Evolutionary conservation across 2,329 filamentous ascomycete genomes (phyloP).

Genomic region (Davidsoniella eucalypti): DNA sequence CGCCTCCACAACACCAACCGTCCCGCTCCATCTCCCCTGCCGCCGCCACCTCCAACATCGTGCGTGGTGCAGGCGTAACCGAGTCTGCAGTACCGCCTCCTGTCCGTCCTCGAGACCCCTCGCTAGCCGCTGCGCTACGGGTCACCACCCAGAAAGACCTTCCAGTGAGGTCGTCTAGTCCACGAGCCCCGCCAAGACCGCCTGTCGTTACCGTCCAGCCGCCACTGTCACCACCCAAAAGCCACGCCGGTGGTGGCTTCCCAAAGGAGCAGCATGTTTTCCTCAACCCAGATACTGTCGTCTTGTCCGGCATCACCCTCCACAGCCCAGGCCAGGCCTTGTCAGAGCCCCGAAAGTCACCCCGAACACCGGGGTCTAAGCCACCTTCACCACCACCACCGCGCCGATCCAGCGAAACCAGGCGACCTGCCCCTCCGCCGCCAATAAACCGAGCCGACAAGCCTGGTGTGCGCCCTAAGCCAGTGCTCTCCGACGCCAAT

Average conservation of each 20-base stretch:
- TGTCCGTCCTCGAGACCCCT: conserved; percentile 17
- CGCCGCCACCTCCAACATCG: conserved; percentile 26
- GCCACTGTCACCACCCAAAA: conserved; percentile 50
- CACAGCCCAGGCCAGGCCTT: conserved; percentile 33
- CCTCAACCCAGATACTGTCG: conserved; percentile 25
- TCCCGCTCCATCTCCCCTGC: conserved; percentile 22
- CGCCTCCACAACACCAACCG: conserved; percentile 13
- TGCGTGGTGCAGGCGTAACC: conserved; percentile 25
- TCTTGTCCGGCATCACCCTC: conserved; percentile 32
- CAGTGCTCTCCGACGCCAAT: conserved; percentile 18
- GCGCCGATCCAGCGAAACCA: conserved; percentile 42
- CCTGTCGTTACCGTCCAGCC: conserved; percentile 55
- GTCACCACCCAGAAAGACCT: conserved; percentile 16
- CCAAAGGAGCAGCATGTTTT: conserved; percentile 21
- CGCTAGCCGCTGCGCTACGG: conserved; percentile 16
- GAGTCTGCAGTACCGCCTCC: conserved; percentile 18
- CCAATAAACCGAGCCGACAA: conserved; percentile 63
- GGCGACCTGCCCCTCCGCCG: conserved; percentile 46
- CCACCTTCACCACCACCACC: conserved; percentile 49
- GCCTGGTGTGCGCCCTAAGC: conserved; percentile 20
- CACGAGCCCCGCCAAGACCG: conserved; percentile 20
- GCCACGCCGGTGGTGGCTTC: conserved; percentile 20
- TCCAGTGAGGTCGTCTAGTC: conserved; percentile 10
- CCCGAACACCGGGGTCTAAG: conserved; percentile 29
- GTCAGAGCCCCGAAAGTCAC: conserved; percentile 32